Evolutionary conservation across 1,284 basidiomycete genomes (phyloP).

Genomic region (Heliocybe sulcata): DNA sequence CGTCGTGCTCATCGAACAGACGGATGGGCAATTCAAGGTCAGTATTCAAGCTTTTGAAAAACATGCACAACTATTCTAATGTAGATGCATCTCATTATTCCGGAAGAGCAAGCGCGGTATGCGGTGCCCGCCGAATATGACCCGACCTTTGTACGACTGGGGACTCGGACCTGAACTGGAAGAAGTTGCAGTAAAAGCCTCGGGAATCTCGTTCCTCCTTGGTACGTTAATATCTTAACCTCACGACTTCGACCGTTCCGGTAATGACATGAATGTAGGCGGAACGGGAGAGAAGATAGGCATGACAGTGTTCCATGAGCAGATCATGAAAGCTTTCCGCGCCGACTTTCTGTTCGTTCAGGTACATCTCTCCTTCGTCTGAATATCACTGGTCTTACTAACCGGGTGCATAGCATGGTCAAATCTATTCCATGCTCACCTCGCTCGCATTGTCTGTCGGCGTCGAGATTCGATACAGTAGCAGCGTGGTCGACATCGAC

Average conservation of each 20-base stretch:
- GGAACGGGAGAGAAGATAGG: conserved; percentile 27
- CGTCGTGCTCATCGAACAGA: conserved; percentile 45
- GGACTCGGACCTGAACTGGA: conserved; percentile 33
- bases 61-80: too few relatives aligned
- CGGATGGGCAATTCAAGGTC: conserved; percentile 25
- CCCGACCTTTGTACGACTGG: conserved; percentile 52
- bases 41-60: conserved; percentile 10
- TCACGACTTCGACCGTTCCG: not conserved
- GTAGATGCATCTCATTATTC: not conserved
- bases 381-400: not conserved
- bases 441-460: conserved; percentile 23
- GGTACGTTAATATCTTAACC: not conserved
- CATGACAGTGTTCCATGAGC: conserved; percentile 25
- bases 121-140: conserved; percentile 46
- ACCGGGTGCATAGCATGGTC: not conserved
- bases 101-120: conserved; percentile 33
- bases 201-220: not conserved
- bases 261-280: conserved; percentile 15
- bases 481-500: not conserved
- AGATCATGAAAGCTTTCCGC: conserved; percentile 27
- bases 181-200: not conserved
- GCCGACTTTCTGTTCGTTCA: conserved; percentile 29
- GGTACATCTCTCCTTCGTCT: conserved; percentile 13
- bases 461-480: conserved; percentile 11
- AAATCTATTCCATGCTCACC: not conserved